phyloP scores from a whole-genome alignment of 2,329 filamentous ascomycete species.

The Diaporthe helianthi region DNA sequence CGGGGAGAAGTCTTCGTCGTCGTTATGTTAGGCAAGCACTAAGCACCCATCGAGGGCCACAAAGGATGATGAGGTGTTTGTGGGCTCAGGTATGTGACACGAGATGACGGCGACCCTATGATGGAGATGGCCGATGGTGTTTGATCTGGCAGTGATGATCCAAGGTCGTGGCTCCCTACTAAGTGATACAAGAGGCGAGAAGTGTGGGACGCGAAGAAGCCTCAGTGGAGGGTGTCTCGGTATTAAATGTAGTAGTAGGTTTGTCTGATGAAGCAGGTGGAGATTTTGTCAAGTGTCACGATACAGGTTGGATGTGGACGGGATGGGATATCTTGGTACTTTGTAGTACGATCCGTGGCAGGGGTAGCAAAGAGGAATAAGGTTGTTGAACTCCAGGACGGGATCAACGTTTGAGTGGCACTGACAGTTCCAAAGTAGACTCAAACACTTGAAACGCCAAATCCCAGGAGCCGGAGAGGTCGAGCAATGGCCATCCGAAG shows the following conservation, averaged over 20 bases:
- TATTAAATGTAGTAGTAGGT: conserved; percentile 18
- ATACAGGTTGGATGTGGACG: conserved; percentile 4
- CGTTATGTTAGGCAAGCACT: conserved; percentile 25
- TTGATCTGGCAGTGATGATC: not conserved
- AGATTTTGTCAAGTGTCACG: conserved; percentile 20
- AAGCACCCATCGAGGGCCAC: conserved; percentile 28
- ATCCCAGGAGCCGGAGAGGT: conserved; percentile 42
- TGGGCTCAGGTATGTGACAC: not conserved
- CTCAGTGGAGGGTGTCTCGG: conserved; percentile 1
- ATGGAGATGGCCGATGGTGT: not conserved
- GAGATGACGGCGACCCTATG: not conserved
- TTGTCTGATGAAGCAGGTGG: conserved; percentile 27
- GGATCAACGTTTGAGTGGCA: conserved; percentile 50
- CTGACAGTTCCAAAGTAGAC: conserved; percentile 46
- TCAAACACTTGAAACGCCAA: conserved; percentile 51
- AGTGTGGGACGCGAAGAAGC: not conserved
- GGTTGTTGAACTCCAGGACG: conserved; percentile 44
- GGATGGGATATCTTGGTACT: conserved; percentile 31
- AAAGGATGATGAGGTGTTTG: conserved; percentile 19
- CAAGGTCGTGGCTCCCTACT: conserved; percentile 8
- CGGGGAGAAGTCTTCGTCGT: not conserved
- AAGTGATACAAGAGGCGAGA: not conserved
- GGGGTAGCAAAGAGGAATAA: conserved; percentile 35
- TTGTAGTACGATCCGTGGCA: conserved; percentile 32
- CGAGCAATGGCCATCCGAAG: conserved; percentile 37